These are phyloP conservation scores for Aspergillus texensis DNA, from an alignment of 2,329 filamentous ascomycete genomes.

Conservation along the genomic window DNA sequence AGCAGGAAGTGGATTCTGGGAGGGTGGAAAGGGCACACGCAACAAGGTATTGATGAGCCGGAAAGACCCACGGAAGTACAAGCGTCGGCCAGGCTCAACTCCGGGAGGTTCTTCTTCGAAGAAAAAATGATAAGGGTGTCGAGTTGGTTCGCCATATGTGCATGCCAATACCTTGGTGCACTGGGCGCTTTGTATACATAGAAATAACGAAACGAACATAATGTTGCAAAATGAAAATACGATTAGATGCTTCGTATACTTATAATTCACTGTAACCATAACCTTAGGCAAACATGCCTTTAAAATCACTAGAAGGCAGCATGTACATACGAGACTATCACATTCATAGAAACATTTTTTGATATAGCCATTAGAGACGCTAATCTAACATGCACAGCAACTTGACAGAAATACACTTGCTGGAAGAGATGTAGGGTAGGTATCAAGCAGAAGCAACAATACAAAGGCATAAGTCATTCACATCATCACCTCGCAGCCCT, in stretches of 20 bases:
- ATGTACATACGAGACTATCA: not conserved
- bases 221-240: not conserved
- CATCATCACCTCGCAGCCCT: not conserved
- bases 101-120: conserved; percentile 35
- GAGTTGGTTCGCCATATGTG: not conserved
- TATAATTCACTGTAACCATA: not conserved
- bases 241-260: not conserved
- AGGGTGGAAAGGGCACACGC: conserved; percentile 81
- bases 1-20: conserved; percentile 74
- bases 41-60: conserved; percentile 71
- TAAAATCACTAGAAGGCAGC: not conserved
- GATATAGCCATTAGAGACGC: not conserved
- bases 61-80: conserved; percentile 75
- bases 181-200: not conserved
- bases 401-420: not conserved
- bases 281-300: not conserved
- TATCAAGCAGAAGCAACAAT: not conserved
- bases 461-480: conserved; percentile 1
- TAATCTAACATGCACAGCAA: not conserved
- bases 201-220: not conserved
- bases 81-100: conserved; percentile 55
- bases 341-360: not conserved
- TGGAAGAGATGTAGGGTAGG: not conserved
- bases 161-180: not conserved
- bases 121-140: conserved; percentile 24